Percentiles rank a stretch among this genome's conserved stretches.
phyloP scores from a whole-genome alignment of 1,284 basidiomycete genomes.

The Apiotrichum veenhuisii region DNA sequence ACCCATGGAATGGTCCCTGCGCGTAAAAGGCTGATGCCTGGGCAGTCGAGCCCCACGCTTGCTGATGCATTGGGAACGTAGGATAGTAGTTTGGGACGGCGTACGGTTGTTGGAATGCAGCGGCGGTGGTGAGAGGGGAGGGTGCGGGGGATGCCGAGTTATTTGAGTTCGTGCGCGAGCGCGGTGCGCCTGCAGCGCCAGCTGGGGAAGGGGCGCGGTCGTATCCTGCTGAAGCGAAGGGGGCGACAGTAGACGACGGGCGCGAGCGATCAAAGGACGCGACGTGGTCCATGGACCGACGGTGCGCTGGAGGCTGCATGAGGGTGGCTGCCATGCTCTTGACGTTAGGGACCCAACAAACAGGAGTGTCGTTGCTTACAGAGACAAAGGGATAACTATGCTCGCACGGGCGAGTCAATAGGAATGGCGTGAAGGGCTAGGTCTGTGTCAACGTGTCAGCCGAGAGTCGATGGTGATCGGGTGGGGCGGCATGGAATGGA shows the following conservation, averaged over 20 bases:
- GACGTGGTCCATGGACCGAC: constrained; percentile 43
- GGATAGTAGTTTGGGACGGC: not conserved
- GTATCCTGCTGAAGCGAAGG: constrained; percentile 25
- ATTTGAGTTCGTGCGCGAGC: constrained; percentile 22
- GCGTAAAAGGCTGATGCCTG: constrained; percentile 14
- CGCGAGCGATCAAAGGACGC: constrained; percentile 41
- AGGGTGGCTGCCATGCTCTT: constrained; percentile 42
- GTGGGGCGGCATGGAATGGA: too few species aligned
- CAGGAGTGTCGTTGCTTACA: not conserved
- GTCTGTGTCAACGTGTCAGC: constrained; percentile 1
- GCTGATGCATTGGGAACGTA: constrained; percentile 5
- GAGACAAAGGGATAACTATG: not conserved
- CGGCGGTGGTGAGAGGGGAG: constrained; percentile 21
- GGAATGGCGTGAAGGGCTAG: too few species aligned
- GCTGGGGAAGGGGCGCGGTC: constrained; percentile 27
- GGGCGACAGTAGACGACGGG: constrained; percentile 24
- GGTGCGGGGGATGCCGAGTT: constrained; percentile 13
- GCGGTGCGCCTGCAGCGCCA: constrained; percentile 5
- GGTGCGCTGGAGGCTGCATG: constrained; percentile 36
- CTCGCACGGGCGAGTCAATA: not conserved
- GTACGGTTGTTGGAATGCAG: constrained; percentile 17
- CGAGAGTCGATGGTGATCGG: not conserved
- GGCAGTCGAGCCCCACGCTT: not conserved
- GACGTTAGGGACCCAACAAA: not conserved
- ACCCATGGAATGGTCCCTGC: constrained; percentile 34